Base-by-base conservation (phyloP, 108 stramenopile genomes). In the Stephanodiscus minutulus region DNA sequence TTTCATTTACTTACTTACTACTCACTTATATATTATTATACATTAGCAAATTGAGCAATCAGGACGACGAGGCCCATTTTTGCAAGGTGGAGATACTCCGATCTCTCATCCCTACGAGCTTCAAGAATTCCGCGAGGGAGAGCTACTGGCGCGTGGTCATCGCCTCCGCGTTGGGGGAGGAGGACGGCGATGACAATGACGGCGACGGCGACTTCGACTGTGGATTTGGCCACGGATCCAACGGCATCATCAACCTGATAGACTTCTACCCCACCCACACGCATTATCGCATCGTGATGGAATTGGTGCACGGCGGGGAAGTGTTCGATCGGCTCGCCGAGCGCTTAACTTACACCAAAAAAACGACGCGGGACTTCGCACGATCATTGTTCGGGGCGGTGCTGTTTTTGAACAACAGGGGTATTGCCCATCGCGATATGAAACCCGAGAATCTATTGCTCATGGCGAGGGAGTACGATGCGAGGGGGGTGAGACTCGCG, bases 391-490 rank as follows among this genome's bases (percentile, higher is more conserved):
- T 97, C 53, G 55, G 76, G 53, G 91, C 94, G 21, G 74, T 96
- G 44, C 25, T 76, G 24, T 87, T 84, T 43, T 76, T 96, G 41
- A 96, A 98, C 74, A 49, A 68, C 39, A 46, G 74, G 1, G 86
- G 88, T 18, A 87, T 96, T 44, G 90, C 91, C 2, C 97, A 97
- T 82, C 89, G 97, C 0, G 97, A 98, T 66, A 82, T 97, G 56
- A 97, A 97, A 56, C 88, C 96, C 15, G 96, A 97, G 72, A 98
- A 98, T 71, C 70, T 98, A 9, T 66, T 98, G 3, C 70, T 97
- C 25, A 85, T 82, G 70, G 70, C 71, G 61, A 60, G 57, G 21
- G 55, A 71, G 10, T 75, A 96, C 54, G 93, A 96, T 64, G 81
- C 89, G n/a, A 65, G 71, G 10, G 85, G 95, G 43, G 66, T 90